These are phyloP conservation scores for Vanderwaltozyma polyspora DNA, from an alignment of 805 yeast genomes.

Conservation along the genomic window DNA sequence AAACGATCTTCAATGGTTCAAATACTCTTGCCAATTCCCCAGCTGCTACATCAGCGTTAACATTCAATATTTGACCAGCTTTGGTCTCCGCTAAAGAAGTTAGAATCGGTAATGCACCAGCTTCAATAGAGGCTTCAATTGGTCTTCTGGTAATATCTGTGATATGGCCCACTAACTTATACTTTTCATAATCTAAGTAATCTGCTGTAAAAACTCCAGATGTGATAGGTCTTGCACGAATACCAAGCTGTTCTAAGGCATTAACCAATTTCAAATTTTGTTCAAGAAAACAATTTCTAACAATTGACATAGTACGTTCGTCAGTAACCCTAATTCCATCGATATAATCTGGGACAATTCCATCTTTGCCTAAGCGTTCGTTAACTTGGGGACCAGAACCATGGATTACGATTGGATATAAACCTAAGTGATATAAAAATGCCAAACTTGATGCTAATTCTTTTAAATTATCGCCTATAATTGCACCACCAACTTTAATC, in stretches of 20 bases:
- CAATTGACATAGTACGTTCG: constrained; percentile 88
- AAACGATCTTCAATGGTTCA: constrained; percentile 93
- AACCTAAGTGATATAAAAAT: constrained; percentile 90
- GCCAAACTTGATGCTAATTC: constrained; percentile 93
- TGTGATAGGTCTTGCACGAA: constrained; percentile 96
- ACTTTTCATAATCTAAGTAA: constrained; percentile 79
- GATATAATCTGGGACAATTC: constrained; percentile 87
- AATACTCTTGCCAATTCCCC: constrained; percentile 93
- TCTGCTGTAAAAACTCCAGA: constrained; percentile 94
- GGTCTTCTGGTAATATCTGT: constrained; percentile 76
- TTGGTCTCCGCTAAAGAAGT: constrained; percentile 94
- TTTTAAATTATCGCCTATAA: constrained; percentile 84
- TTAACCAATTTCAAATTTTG: constrained; percentile 91
- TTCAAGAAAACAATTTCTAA: constrained; percentile 86
- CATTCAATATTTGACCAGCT: constrained; percentile 91
- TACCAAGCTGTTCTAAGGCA: constrained; percentile 91
- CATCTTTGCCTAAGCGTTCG: constrained; percentile 81
- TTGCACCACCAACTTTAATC: constrained; percentile 97
- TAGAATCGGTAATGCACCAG: constrained; percentile 91
- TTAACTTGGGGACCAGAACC: constrained; percentile 99
- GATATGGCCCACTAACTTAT: constrained; percentile 85
- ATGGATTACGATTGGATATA: constrained; percentile 90
- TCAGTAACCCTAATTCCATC: constrained; percentile 96
- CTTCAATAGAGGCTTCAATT: constrained; percentile 85
- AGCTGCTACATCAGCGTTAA: constrained; percentile 97